Percentiles rank a stretch among this genome's conserved stretches.
Conservation (phyloP, 192 early-diverging fungal genomes). For the Mortierella claussenii region DNA sequence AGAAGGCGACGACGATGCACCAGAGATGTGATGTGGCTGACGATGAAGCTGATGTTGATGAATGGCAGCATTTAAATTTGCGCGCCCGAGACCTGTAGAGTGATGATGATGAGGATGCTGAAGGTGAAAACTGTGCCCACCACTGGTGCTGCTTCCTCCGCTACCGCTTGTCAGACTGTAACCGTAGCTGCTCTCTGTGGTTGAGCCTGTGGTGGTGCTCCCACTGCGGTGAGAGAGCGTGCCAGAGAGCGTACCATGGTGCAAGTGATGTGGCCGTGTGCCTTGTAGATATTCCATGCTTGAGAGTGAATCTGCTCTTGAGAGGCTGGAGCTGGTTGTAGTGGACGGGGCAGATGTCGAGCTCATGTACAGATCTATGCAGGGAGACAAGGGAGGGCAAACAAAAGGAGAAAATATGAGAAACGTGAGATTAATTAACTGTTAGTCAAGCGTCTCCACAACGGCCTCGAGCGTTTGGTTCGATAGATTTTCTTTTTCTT, state of each 20-base stretch:
- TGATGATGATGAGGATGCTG: conserved; percentile 21
- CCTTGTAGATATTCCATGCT: conserved; percentile 42
- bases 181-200: conserved; percentile 29
- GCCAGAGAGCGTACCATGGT: too few relatives aligned
- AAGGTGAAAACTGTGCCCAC: conserved; percentile 5
- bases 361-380: conserved; percentile 43
- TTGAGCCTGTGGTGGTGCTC: conserved; percentile 29
- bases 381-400: too few relatives aligned
- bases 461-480: neutral
- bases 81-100: conserved; percentile 27
- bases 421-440: neutral
- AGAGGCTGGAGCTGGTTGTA: conserved; percentile 38
- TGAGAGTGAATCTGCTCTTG: conserved; percentile 45
- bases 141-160: conserved; percentile 13
- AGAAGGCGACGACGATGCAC: neutral
- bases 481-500: too few relatives aligned
- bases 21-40: too few relatives aligned
- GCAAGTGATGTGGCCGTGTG: neutral
- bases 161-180: conserved; percentile 14
- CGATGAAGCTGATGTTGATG: conserved; percentile 21
- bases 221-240: conserved; percentile 8
- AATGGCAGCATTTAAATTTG: conserved; percentile 34
- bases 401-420: neutral
- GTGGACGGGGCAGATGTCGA: conserved; percentile 42
- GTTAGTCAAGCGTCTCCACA: too few relatives aligned